These are phyloP conservation scores for Quercus berberidifolia DNA, from an alignment of 306 rosid genomes.

Conservation along the genomic window DNA sequence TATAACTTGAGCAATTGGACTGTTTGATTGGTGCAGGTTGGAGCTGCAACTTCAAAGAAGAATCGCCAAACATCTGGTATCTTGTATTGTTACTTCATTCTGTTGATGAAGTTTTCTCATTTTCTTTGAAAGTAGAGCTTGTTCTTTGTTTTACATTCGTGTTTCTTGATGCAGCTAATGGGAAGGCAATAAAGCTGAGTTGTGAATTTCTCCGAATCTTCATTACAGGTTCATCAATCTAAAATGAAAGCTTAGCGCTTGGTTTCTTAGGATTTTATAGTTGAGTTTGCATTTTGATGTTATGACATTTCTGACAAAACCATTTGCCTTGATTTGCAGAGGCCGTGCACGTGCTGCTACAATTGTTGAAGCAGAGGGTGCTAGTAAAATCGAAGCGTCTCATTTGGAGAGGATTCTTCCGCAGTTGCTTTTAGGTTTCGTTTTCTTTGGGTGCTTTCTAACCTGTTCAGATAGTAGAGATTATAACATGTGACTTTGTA, in stretches of 20 bases:
- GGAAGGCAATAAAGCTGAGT: slow-evolving; percentile 55
- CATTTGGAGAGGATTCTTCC: slow-evolving; percentile 95
- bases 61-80: slow-evolving; percentile 54
- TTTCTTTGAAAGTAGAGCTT: neutral
- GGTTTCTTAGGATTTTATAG: slow-evolving; percentile 9
- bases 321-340: slow-evolving; percentile 46
- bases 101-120: neutral
- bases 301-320: slow-evolving; percentile 5
- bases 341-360: slow-evolving; percentile 75
- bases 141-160: neutral
- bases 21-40: slow-evolving; percentile 40
- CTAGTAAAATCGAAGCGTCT: slow-evolving; percentile 57
- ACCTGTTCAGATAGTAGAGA: neutral
- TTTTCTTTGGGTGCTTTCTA: neutral
- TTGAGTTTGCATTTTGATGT: neutral
- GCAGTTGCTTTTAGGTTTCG: slow-evolving; percentile 51
- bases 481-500: neutral
- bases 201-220: slow-evolving; percentile 70
- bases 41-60: slow-evolving; percentile 65
- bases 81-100: neutral
- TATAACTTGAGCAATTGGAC: neutral
- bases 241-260: slow-evolving; percentile 7
- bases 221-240: slow-evolving; percentile 44
- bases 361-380: slow-evolving; percentile 82
- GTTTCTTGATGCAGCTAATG: slow-evolving; percentile 64